phyloP scores from a whole-genome alignment of 2,329 filamentous ascomycete species.

The Alternaria atra region DNA sequence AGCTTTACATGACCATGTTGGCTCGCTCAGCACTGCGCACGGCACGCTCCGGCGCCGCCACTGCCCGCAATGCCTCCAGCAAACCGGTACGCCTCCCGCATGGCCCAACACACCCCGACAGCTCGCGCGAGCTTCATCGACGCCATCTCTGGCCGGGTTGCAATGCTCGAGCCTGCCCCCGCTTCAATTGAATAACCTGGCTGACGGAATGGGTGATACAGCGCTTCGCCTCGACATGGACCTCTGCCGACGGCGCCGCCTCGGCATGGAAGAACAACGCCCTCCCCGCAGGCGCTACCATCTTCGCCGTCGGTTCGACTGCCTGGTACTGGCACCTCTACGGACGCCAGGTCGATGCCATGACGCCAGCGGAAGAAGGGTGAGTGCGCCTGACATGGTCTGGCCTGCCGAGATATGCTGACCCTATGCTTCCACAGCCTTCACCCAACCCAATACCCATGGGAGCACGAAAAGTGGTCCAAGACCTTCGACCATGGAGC shows the following conservation, averaged over 20 bases:
- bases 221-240: slow-evolving; percentile 75
- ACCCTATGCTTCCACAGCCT: slow-evolving; percentile 67
- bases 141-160: slow-evolving; percentile 28
- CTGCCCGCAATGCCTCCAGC: slow-evolving; percentile 71
- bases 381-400: slow-evolving; percentile 65
- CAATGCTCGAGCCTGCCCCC: slow-evolving; percentile 22
- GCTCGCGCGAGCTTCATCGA: slow-evolving; percentile 40
- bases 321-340: slow-evolving; percentile 99
- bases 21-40: slow-evolving; percentile 90
- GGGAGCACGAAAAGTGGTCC: slow-evolving; percentile 89
- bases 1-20: slow-evolving; percentile 75
- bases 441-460: slow-evolving; percentile 90
- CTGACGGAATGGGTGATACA: slow-evolving; percentile 49
- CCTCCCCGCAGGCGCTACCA: slow-evolving; percentile 85
- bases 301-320: slow-evolving; percentile 85
- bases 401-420: slow-evolving; percentile 41
- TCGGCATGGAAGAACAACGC: slow-evolving; percentile 85
- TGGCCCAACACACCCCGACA: slow-evolving; percentile 33
- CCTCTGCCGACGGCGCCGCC: slow-evolving; percentile 73
- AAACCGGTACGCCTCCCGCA: slow-evolving; percentile 56
- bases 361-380: slow-evolving; percentile 97
- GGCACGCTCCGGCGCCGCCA: slow-evolving; percentile 83
- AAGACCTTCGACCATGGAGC: slow-evolving; percentile 98
- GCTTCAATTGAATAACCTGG: slow-evolving; percentile 40
- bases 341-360: slow-evolving; percentile 84